Evolutionary conservation across 106 monocot genomes (phyloP).

Genomic region (Dioscorea zingiberensis): DNA sequence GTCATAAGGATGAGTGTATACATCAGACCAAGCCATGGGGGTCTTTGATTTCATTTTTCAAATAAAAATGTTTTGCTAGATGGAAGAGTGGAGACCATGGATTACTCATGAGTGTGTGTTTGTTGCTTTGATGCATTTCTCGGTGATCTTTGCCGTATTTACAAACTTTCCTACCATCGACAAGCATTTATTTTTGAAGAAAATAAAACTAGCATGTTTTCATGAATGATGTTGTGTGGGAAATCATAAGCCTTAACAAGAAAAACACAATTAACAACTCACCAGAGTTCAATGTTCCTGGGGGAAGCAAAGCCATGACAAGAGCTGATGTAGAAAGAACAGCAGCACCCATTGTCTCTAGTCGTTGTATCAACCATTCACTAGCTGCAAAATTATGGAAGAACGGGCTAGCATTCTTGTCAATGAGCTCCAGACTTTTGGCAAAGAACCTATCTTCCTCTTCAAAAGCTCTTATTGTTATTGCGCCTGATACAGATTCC

Average conservation of each 20-base stretch:
- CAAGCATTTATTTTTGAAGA: too few species aligned
- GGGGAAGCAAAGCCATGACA: conserved; percentile 82
- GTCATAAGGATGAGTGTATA: too few species aligned
- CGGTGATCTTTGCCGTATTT: too few species aligned
- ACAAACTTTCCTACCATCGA: too few species aligned
- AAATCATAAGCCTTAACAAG: too few species aligned
- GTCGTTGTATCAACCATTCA: conserved; percentile 80
- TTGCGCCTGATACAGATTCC: conserved; percentile 76
- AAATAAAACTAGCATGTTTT: neutral
- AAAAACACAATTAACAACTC: conserved; percentile 8
- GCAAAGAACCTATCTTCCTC: conserved; percentile 62
- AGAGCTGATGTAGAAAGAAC: conserved; percentile 83
- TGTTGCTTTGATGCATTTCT: too few species aligned
- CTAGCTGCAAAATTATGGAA: conserved; percentile 73
- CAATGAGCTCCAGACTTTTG: conserved; percentile 52
- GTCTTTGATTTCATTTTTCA: too few species aligned
- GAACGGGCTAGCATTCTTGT: conserved; percentile 75
- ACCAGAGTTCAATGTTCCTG: conserved; percentile 83
- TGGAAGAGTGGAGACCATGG: too few species aligned
- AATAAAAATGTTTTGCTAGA: too few species aligned
- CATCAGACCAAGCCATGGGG: too few species aligned
- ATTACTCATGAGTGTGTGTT: too few species aligned
- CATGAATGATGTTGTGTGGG: neutral
- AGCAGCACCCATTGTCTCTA: conserved; percentile 84
- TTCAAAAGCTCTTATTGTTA: conserved; percentile 81